phyloP scores from a whole-genome alignment of 306 rosid species.

The Argentina anserina region DNA sequence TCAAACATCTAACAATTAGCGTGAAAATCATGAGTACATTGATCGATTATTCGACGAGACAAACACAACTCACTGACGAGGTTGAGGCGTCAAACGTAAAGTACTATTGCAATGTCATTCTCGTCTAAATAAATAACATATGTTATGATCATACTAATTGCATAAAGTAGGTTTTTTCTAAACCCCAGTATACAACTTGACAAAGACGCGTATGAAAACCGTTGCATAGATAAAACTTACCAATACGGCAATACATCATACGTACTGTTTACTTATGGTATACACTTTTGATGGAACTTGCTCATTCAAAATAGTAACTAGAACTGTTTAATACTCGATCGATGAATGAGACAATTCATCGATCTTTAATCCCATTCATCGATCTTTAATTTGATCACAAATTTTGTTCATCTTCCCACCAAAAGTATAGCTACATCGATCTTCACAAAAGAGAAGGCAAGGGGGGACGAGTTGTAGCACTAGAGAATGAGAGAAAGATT shows the following conservation, averaged over 20 bases:
- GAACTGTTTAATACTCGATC: not conserved
- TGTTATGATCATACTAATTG: no score
- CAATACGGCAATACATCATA: not conserved
- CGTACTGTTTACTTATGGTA: not conserved
- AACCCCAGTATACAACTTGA: no score
- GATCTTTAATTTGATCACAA: not conserved
- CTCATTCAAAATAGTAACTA: not conserved
- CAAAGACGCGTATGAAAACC: no score
- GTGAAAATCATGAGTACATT: no score
- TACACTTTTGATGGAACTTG: not conserved
- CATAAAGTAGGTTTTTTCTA: no score
- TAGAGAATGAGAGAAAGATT: not conserved
- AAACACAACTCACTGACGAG: no score
- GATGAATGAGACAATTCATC: not conserved
- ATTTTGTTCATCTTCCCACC: not conserved
- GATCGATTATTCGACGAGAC: no score
- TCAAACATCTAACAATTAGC: no score
- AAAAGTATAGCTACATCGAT: not conserved
- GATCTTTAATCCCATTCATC: not conserved
- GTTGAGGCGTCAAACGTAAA: no score
- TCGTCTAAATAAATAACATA: no score
- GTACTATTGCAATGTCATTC: no score
- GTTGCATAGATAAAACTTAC: not conserved
- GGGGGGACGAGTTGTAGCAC: conserved; percentile 21
- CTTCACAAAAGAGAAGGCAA: conserved; percentile 38